A percentile compares a stretch with the other conserved stretches of the same genome.
phyloP scores from a whole-genome alignment of 441 rosid species.

The Kokia cookei region DNA sequence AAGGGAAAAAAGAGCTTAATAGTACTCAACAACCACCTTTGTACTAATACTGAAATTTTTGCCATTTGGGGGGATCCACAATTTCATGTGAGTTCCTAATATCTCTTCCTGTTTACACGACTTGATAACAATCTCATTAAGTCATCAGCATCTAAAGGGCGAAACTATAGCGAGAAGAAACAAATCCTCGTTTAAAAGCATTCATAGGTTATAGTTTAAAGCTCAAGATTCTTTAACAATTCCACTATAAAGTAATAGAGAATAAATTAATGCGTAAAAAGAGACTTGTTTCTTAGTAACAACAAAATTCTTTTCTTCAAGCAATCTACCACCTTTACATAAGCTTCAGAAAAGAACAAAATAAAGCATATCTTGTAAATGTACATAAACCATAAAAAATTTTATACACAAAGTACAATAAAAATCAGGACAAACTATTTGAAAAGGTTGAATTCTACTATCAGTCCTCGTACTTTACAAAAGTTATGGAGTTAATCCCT shows the following conservation, averaged over 20 bases:
- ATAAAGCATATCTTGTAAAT: not conserved
- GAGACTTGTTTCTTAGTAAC: not conserved
- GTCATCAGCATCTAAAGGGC: not conserved
- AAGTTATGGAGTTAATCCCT: no score
- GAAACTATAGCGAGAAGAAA: not conserved
- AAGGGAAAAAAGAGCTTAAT: not conserved
- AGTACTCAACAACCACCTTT: not conserved
- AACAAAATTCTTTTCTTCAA: conserved; percentile 11
- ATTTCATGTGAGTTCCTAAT: not conserved
- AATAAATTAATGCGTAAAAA: not conserved
- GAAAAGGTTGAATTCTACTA: no score
- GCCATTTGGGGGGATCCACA: not conserved
- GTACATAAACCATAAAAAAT: not conserved
- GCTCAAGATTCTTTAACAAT: not conserved
- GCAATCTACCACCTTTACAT: not conserved
- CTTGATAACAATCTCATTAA: not conserved
- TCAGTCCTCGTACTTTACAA: no score
- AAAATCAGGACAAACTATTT: not conserved
- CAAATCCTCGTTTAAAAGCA: not conserved
- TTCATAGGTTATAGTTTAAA: not conserved
- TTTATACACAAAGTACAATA: not conserved
- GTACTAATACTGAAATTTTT: not conserved
- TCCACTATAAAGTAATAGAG: not conserved
- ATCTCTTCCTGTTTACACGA: not conserved
- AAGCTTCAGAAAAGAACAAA: not conserved